Conservation (phyloP, 2,329 filamentous ascomycete genomes). For the Chrysoporthe cubensis region DNA sequence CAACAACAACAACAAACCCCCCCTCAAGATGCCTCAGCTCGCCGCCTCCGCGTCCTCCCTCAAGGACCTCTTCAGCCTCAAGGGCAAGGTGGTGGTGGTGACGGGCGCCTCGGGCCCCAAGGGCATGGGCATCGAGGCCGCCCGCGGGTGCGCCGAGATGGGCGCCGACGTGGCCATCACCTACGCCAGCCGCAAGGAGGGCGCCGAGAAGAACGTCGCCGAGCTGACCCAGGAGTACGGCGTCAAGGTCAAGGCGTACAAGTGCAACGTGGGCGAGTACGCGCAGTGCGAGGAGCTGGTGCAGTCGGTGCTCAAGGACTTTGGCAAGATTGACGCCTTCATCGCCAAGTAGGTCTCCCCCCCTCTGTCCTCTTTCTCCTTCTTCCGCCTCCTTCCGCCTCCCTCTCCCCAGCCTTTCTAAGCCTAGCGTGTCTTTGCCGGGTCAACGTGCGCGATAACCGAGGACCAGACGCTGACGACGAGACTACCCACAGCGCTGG, state of each 20-base stretch:
- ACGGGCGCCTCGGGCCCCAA: constrained; percentile 69
- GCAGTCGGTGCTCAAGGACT: constrained; percentile 70
- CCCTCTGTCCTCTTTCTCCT: neutral
- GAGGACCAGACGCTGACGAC: neutral
- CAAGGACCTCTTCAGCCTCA: constrained; percentile 69
- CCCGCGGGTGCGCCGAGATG: constrained; percentile 68
- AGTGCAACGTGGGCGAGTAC: constrained; percentile 60
- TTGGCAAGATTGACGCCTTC: constrained; percentile 74
- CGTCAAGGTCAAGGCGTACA: constrained; percentile 66
- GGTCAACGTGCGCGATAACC: too few species aligned
- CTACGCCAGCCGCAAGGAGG: constrained; percentile 70
- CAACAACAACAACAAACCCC: neutral
- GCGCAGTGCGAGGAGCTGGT: constrained; percentile 57
- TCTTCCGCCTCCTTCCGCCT: too few species aligned
- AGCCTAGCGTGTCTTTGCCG: too few species aligned
- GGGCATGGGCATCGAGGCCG: constrained; percentile 71
- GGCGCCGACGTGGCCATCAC: constrained; percentile 72
- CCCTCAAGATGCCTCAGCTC: constrained; percentile 55
- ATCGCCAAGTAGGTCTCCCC: constrained; percentile 68
- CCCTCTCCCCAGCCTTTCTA: too few species aligned
- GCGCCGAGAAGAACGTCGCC: constrained; percentile 65
- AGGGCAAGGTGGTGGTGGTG: constrained; percentile 71
- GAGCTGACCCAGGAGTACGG: constrained; percentile 68
- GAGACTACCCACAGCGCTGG: constrained; percentile 52
- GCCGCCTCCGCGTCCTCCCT: constrained; percentile 61